Evolutionary conservation across 116 monocot species (phyloP), one percentile per base, ranked within the genome.

Genomic region (Thalassia testudinum): DNA sequence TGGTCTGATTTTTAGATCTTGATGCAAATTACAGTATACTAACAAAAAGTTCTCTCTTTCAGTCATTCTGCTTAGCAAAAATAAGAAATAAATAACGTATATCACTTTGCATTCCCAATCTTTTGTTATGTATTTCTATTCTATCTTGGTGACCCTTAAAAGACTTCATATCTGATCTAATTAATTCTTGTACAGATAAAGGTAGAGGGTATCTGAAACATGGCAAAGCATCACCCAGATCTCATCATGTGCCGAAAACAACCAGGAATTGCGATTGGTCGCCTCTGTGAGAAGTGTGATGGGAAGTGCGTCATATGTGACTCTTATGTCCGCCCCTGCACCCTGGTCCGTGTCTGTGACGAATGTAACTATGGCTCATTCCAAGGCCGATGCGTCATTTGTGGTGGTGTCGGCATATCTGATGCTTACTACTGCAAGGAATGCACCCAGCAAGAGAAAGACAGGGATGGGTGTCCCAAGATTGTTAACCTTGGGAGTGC

Each of bases 341-440:
- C 75, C 0, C 56, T 75, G 20, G 75, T 75, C 14, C 70, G 75
- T 44, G 70, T 75, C 17, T 75, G 75, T 27, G 75, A 75, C 24
- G 75, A 75, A 37, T 75, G 75, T 61, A 75, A 75, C 34, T 75
- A 75, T 47, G 75, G 75, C 0, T 75, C 75, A 16, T 75, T 75
- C 43, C 70, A 75, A 52, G 75, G 75, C 0, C 50, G 75, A n/a
- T 75, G 75, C 30, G 75, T 75, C 54, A 75, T 75, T 8, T 75
- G 75, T 22, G 75, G 75, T 19, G 75, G 75, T 15, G 70, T 75
- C 14, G 75, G 75, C 21, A 75, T 75, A 5, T 75, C 75, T 1
- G 75, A 75, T 70, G 75, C 75, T 20, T 75, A 75, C 57, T 75
- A 75, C 53, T 75, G 75, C 52, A 75, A 75, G 26, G 75, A 75